Evolutionary conservation across 192 early-diverging fungal species (phyloP).

Genomic region (Allomyces javanicus): DNA sequence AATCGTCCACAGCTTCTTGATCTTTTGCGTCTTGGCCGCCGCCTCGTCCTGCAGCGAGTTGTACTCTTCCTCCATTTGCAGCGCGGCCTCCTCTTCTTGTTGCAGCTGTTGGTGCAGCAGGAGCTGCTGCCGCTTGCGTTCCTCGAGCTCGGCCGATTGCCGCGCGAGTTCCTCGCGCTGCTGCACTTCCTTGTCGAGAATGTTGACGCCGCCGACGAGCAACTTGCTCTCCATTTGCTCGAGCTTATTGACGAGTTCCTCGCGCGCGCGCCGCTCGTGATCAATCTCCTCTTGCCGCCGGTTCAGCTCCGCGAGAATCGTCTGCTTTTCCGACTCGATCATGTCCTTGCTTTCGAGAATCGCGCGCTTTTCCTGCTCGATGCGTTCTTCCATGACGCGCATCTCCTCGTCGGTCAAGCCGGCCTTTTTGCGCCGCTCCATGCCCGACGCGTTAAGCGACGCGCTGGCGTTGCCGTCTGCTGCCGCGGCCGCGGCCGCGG

Average conservation of each 20-base stretch:
- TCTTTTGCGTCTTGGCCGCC: conserved; percentile 32
- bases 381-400: conserved; percentile 19
- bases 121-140: conserved; percentile 22
- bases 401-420: conserved; percentile 16
- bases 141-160: conserved; percentile 27
- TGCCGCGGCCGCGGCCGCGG: conserved; percentile 2
- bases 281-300: conserved; percentile 29
- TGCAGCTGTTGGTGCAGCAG: conserved; percentile 29
- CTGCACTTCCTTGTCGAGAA: conserved; percentile 23
- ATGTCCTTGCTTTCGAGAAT: conserved; percentile 31
- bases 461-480: conserved; percentile 1
- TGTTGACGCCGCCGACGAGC: conserved; percentile 36
- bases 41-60: conserved; percentile 38
- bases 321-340: conserved; percentile 30
- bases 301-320: conserved; percentile 24
- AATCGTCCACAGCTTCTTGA: conserved; percentile 34
- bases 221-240: conserved; percentile 36
- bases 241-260: conserved; percentile 25
- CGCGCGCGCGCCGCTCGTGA: conserved; percentile 21
- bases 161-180: conserved; percentile 24
- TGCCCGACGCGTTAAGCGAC: background rate
- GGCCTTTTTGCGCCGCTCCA: background rate
- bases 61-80: conserved; percentile 44
- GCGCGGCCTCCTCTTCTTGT: conserved; percentile 29
- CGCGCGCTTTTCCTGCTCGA: conserved; percentile 29